Evolutionary conservation across 805 yeast species (phyloP), one percentile per base, ranked within the genome.

Genomic region (Suhomyces sp.): DNA sequence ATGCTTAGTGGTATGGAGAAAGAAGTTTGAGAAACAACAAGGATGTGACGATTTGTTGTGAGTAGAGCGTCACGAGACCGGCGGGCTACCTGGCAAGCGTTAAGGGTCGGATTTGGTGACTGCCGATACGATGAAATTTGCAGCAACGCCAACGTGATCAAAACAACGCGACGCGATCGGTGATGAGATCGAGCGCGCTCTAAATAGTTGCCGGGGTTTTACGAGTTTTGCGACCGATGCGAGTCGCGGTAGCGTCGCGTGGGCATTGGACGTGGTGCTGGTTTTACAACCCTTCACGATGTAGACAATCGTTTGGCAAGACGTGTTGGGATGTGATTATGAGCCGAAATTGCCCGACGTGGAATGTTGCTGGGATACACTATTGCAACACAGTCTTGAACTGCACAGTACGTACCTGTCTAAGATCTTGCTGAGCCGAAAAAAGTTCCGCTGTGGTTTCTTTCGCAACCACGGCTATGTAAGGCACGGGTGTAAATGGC

Each of bases 111-210:
- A 10, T 17, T 22, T 24, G 17, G 46, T 10, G 27, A 22, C 27
- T 22, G 29, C 10, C 19, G 46, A 22, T 42, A 42, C 46, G 46
- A 42, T 42, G 46, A 42, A 42, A 42, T 42, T 42, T 42, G 46
- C 46, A 42, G 46, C 46, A 13, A 42, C 41, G 23, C 31, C 17
- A 13, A 41, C 46, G 51, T 26, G 47, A 52, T 17, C 44, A 47
- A 52, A 52, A 52, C 55, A 52, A 52, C 55, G 55, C 55, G 55
- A 52, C 55, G 52, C 54, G 55, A 40, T n/a, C 46, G 46, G 17
- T 33, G 36, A 17, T 44, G 47, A 27, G 47, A 38, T 38, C 42
- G 42, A 38, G 42, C 42, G 42, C 42, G 42, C 42, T 33, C 15
- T n/a, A 19, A 19, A 19, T 38, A 9, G 23, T 38, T 38, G 42